phyloP scores from a whole-genome alignment of 2,329 filamentous ascomycete species.

The Stachybotrys echinatus region DNA sequence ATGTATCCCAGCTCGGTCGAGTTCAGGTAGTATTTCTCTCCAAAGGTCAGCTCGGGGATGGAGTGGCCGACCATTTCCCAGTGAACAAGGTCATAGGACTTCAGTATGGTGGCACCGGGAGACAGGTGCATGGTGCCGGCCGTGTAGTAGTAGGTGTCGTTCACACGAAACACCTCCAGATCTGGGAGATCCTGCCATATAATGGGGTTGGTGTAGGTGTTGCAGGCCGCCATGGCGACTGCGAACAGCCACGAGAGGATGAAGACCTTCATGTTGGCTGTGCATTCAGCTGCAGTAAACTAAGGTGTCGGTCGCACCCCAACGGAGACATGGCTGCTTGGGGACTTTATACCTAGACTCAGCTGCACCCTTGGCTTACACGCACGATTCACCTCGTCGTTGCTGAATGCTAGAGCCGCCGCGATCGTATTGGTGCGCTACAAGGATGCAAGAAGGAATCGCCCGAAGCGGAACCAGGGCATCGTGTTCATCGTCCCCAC shows the following conservation, averaged over 20 bases:
- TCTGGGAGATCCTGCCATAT: constrained; percentile 49
- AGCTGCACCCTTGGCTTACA: neutral
- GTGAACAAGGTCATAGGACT: constrained; percentile 47
- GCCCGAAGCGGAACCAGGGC: neutral
- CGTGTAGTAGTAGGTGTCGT: constrained; percentile 47
- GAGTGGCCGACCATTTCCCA: constrained; percentile 39
- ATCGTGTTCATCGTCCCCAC: too few species aligned
- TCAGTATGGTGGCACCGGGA: constrained; percentile 48
- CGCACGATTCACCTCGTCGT: neutral
- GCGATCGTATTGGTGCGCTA: neutral
- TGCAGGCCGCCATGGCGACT: neutral
- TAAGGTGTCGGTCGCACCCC: neutral
- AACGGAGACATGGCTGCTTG: neutral
- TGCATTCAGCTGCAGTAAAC: neutral
- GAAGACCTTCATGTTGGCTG: neutral
- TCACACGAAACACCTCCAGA: constrained; percentile 42
- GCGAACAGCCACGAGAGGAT: neutral
- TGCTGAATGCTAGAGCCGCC: neutral
- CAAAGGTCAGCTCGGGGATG: constrained; percentile 33
- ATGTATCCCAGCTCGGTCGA: constrained; percentile 38
- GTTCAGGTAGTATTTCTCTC: constrained; percentile 35
- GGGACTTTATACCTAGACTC: neutral
- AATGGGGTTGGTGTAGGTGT: constrained; percentile 40
- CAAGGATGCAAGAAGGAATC: neutral
- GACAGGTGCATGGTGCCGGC: constrained; percentile 50